Evolutionary conservation across 352 stramenopile species (phyloP), one percentile per base, ranked within the genome.

Genomic region (Phytophthora meadii): DNA sequence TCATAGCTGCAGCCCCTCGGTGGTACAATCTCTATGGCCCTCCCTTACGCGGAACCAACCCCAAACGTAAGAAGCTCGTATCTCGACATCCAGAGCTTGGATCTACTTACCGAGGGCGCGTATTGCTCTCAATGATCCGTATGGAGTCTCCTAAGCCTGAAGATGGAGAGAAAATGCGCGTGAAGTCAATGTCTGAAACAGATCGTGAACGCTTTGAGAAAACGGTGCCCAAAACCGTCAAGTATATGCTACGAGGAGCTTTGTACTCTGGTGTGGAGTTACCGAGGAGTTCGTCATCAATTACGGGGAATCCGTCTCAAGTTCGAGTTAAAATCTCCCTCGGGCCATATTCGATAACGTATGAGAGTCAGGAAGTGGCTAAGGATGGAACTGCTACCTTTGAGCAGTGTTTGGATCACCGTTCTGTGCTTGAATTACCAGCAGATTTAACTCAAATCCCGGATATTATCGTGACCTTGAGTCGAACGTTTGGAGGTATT

Each of bases 11-110:
- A 19, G 49, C 55, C 0, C 61, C 82, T 19, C 74, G 82, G 3
- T 97, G 90, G 88, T 88, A 87, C 41, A 93, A 93, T 59, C 52
- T 97, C 3, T 97, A 97, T 52, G 91, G 91, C 6, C 87, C 89
- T n/a, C 91, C 86, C 1, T 61, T 91, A 6, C 73, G 55, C 1
- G 67, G 79, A 2, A 64, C 74, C 17, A 90, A 92, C 55, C 72
- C 74, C 25, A 90, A 89, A 44, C 77, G 84, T 4, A 68, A 68
- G 1, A 42, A 69, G 3, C 59, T 81, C 17, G 76, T 95, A 22
- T 77, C 88, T 9, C 76, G 82, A 34, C 84, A 88, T 17, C 75
- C 85, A 3, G 77, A 94, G 4, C 76, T 82, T 30, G 89, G 81
- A 0, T 96, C 89, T 1, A 93, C 77, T 6, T 97, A 96, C 63